Conservation (phyloP, 2,329 filamentous ascomycete species). For the Verticillium dahliae region DNA sequence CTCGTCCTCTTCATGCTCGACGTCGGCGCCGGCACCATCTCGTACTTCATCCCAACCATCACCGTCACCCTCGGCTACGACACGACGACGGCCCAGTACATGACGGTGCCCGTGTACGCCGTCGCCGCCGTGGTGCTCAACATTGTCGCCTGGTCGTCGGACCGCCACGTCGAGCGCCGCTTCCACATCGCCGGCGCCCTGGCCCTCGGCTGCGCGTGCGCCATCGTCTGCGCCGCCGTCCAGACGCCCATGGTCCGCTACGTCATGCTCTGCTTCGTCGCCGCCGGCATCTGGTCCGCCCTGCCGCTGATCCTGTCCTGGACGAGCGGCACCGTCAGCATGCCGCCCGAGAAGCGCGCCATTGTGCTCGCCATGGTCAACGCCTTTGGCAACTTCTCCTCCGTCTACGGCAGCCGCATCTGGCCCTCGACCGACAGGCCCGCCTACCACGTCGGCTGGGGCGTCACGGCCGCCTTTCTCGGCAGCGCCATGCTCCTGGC, state of each 20-base stretch:
- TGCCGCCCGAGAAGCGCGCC: slow-evolving; percentile 22
- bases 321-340: slow-evolving; percentile 17
- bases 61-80: slow-evolving; percentile 54
- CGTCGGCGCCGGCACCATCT: slow-evolving; percentile 48
- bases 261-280: slow-evolving; percentile 21
- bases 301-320: slow-evolving; percentile 19
- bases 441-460: slow-evolving; percentile 19
- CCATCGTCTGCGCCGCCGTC: slow-evolving; percentile 15
- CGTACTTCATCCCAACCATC: slow-evolving; percentile 61
- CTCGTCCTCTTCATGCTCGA: slow-evolving; percentile 47
- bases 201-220: slow-evolving; percentile 40
- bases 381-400: slow-evolving; percentile 22
- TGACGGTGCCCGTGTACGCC: slow-evolving; percentile 38
- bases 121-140: slow-evolving; percentile 46
- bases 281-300: slow-evolving; percentile 17
- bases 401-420: slow-evolving; percentile 21
- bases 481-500: slow-evolving; percentile 17
- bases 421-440: slow-evolving; percentile 20
- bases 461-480: slow-evolving; percentile 19
- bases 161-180: slow-evolving; percentile 46
- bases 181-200: slow-evolving; percentile 49
- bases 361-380: slow-evolving; percentile 24
- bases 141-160: slow-evolving; percentile 49
- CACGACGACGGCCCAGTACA: slow-evolving; percentile 42
- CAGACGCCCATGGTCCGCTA: slow-evolving; percentile 16